These are phyloP conservation scores for Acanthamoeba pearcei DNA, from an alignment of 208 protist genomes.

Conservation along the genomic window DNA sequence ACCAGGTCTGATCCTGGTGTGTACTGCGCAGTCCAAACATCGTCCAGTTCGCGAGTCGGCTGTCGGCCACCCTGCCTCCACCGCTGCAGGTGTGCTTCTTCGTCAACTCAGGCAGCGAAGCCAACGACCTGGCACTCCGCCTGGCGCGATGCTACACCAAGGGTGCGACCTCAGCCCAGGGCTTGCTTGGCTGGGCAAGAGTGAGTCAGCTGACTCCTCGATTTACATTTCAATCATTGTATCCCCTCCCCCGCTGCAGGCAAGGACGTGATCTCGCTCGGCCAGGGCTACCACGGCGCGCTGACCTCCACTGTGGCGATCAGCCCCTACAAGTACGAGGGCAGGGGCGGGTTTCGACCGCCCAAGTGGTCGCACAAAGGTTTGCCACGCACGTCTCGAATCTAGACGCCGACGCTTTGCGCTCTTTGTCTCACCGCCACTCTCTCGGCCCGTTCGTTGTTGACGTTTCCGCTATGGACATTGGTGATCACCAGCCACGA, in stretches of 20 bases:
- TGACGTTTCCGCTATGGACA: not conserved
- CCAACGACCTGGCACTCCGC: slow-evolving; percentile 90
- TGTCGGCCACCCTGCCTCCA: slow-evolving; percentile 81
- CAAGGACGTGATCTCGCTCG: slow-evolving; percentile 62
- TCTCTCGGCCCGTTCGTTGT: not conserved
- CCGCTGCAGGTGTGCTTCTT: slow-evolving; percentile 83
- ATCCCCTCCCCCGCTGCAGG: not conserved
- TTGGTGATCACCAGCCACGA: not conserved
- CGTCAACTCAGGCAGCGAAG: slow-evolving; percentile 91
- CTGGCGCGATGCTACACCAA: slow-evolving; percentile 84
- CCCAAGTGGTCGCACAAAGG: slow-evolving; percentile 61
- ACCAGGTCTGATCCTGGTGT: not conserved
- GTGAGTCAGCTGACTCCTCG: not conserved
- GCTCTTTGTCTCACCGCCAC: not conserved
- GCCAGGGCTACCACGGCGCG: slow-evolving; percentile 60
- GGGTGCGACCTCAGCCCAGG: not conserved
- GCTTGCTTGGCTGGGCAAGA: no score
- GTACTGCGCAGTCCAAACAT: slow-evolving; percentile 64
- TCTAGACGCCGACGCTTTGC: not conserved
- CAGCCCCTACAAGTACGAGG: slow-evolving; percentile 71
- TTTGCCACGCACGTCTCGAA: not conserved
- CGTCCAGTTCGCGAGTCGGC: slow-evolving; percentile 49
- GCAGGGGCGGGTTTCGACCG: slow-evolving; percentile 36
- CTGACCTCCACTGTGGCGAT: not conserved
- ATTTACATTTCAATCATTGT: not conserved